Base-by-base conservation (phyloP, 2,329 filamentous ascomycete species). In the Fusarium nisikadoi region DNA sequence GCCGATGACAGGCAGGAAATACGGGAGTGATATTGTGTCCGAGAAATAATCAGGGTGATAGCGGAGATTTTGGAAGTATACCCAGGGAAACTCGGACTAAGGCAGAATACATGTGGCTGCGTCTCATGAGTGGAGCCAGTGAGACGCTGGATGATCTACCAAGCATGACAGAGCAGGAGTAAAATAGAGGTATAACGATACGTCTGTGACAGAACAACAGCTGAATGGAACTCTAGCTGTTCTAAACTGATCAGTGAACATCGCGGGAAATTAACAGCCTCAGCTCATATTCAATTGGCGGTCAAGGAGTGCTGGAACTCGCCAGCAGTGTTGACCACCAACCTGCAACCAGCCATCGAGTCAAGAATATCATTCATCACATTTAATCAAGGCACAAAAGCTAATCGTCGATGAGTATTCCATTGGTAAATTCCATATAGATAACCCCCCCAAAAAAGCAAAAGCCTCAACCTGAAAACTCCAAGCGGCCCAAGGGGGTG, bases 381-480 rank as follows among this genome's bases (percentile, higher is more conserved):
- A 29, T 41, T 52, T 38, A 54, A n/a, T 9, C 17, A 13, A 42
- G 12, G 25, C n/a, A 54, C 45, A 45, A 27, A 42, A 17, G 10
- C 29, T 27, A 23, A 38, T 70, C 61, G 19, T 70, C 65, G 62
- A 70, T 70, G 56, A 59, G 49, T 59, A 62, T 72, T 16, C 47
- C 56, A 72, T 72, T 70, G 65, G 45, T 72, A 56, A 64, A 45
- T 29, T 31, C 35, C 46, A 27, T 62, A 23, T 66, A 62, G 23
- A 25, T 25, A 29, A 29, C 8, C 6, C 52, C 43, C 50, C 33
- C 12, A 43, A 59, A 58, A 70, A 65, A 72, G 69, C 64, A 72
- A 69, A 71, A 72, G 64, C 52, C 68, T 65, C 69, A 58, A 69
- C 36, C 43, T 39, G 20, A 55, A 68, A 72, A 72, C 69, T 72